A percentile compares a stretch with the other conserved stretches of the same genome.
These are phyloP conservation scores for Aspergillus proliferans DNA, from an alignment of 2,329 filamentous ascomycete genomes.

Conservation along the genomic window DNA sequence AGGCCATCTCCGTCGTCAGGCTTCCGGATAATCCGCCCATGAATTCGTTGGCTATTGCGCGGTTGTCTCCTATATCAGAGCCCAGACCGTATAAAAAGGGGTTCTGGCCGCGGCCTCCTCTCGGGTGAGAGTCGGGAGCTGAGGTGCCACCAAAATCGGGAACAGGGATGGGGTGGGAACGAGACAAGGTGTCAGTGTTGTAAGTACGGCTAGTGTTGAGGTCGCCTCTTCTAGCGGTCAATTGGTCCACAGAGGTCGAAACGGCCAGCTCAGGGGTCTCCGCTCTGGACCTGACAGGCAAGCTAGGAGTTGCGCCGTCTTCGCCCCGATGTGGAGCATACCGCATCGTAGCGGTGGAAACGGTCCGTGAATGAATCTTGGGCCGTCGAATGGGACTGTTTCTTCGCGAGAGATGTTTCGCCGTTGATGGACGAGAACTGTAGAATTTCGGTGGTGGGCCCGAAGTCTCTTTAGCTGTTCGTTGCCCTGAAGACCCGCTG, in stretches of 20 bases:
- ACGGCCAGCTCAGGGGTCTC: constrained; percentile 32
- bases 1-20: constrained; percentile 74
- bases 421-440: constrained; percentile 37
- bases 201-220: constrained; percentile 44
- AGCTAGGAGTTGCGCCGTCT: constrained; percentile 23
- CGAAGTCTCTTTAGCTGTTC: constrained; percentile 7
- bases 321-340: constrained; percentile 60
- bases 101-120: constrained; percentile 42
- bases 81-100: constrained; percentile 68
- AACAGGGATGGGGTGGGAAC: constrained; percentile 50
- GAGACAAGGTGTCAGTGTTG: constrained; percentile 47
- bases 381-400: constrained; percentile 31
- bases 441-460: constrained; percentile 30
- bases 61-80: constrained; percentile 64
- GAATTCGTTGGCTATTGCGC: constrained; percentile 55
- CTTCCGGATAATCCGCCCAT: constrained; percentile 63
- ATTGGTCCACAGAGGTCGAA: constrained; percentile 29
- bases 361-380: constrained; percentile 59
- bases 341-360: constrained; percentile 77
- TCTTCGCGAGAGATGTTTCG: constrained; percentile 32
- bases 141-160: constrained; percentile 52
- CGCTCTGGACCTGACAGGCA: constrained; percentile 15
- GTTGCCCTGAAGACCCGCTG: constrained; percentile 6
- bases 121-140: constrained; percentile 34
- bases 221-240: constrained; percentile 39